phyloP scores from a whole-genome alignment of 2,329 filamentous ascomycete species.

The Arthrobotrys entomopaga region DNA sequence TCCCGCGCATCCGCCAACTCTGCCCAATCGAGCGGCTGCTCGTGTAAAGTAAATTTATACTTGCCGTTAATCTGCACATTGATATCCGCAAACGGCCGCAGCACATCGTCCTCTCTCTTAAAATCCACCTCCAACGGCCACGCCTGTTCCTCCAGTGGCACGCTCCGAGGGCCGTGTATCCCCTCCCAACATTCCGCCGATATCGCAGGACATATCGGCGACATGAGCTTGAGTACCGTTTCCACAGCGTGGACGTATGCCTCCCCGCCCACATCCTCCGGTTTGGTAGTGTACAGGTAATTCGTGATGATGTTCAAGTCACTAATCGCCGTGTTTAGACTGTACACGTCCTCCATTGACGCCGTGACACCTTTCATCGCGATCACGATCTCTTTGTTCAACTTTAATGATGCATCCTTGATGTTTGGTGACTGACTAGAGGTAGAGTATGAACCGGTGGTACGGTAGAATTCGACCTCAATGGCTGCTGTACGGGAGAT shows the following conservation, averaged over 20 bases:
- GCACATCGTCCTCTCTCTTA: constrained; percentile 66
- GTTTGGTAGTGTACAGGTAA: constrained; percentile 66
- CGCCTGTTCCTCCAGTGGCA: constrained; percentile 67
- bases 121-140: constrained; percentile 67
- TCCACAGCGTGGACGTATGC: constrained; percentile 67
- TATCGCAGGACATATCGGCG: constrained; percentile 82
- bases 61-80: constrained; percentile 86
- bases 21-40: constrained; percentile 65
- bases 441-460: constrained; percentile 16
- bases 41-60: constrained; percentile 73
- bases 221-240: constrained; percentile 75
- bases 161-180: constrained; percentile 64
- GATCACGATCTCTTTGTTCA: constrained; percentile 21
- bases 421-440: background rate
- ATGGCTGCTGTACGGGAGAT: constrained; percentile 35
- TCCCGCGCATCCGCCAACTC: constrained; percentile 65
- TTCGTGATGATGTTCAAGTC: constrained; percentile 86
- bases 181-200: constrained; percentile 82
- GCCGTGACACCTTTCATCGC: constrained; percentile 69
- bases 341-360: constrained; percentile 76
- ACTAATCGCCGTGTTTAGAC: constrained; percentile 84
- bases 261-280: constrained; percentile 57
- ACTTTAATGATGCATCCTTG: background rate
- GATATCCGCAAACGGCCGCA: constrained; percentile 63
- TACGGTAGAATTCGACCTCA: constrained; percentile 34